Evolutionary conservation across 2,329 filamentous ascomycete species (phyloP).

Genomic region (Talaromyces sp.): DNA sequence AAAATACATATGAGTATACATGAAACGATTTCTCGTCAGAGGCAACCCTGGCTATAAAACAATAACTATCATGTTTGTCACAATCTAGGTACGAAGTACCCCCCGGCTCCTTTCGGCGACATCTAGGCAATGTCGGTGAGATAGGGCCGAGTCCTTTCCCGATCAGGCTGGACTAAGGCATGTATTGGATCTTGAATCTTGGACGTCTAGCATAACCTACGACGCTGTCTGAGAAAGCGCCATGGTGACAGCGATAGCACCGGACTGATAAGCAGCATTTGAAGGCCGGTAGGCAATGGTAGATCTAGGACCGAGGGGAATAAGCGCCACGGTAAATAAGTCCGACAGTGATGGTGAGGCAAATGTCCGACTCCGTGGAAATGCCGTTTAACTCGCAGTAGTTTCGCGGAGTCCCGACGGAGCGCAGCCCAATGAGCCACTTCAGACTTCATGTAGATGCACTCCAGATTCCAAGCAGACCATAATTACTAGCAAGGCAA

Average conservation of each 20-base stretch:
- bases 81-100: background rate
- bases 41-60: background rate
- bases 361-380: background rate
- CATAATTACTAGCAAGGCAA: background rate
- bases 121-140: background rate
- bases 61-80: background rate
- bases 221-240: background rate
- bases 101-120: background rate
- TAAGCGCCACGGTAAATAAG: background rate
- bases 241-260: background rate
- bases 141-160: background rate
- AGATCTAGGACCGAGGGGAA: background rate
- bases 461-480: background rate
- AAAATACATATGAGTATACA: background rate
- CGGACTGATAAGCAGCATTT: background rate
- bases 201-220: background rate
- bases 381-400: background rate
- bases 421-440: background rate
- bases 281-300: too few species aligned
- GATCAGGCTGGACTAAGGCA: background rate
- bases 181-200: background rate
- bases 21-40: background rate
- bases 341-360: background rate
- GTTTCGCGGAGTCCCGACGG: background rate
- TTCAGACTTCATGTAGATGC: background rate